Evolutionary conservation across 2,329 filamentous ascomycete species (phyloP), one percentile per base, ranked within the genome.

Genomic region (Coniochaeta sp.): DNA sequence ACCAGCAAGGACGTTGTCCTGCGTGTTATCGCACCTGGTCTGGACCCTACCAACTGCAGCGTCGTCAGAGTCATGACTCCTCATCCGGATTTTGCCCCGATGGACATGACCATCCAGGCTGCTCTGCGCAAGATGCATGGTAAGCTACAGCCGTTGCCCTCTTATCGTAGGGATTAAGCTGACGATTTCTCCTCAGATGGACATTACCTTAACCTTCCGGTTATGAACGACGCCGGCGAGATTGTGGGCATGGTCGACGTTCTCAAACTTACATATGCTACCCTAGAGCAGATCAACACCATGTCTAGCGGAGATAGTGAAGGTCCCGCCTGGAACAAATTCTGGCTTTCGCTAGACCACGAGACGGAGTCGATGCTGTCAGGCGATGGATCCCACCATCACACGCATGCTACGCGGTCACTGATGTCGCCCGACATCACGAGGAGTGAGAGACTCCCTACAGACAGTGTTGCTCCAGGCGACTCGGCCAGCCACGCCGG

Each of bases 201-300:
- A 16, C 95, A 99, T 75, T 99, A 99, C 75, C 86, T 99, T 60
- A 99, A 99, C 74, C 80, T 99, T 52, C 95, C 95, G 9, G 95
- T 99, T 64, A 99, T 99, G 95, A 97, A 97, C 74, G 92, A 96
- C 66, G 83, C 85, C 63, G 95, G 93, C 65, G 95, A 99, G 76
- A 99, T 99, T 71, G 95, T 99, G 61, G 95, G 95, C 69, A 99
- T 99, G 95, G 95, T 99, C 28, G 95, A 99, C 75, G 95, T 99
- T 62, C 85, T 99, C 64, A 98, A 98, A 79, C 83, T 99, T 70
- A 99, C 95, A 24, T 99, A 99, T 75, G 95, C 95, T 57, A 99
- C 95, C 6, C 83, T 99, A 59, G 95, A 99, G 76, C 93, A 97
- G 79, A 92, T 96, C 76, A 98, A 98, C 79, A 92, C 91, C 62